phyloP scores from a whole-genome alignment of 2,329 filamentous ascomycete species.

The Cladosporium phlei region DNA sequence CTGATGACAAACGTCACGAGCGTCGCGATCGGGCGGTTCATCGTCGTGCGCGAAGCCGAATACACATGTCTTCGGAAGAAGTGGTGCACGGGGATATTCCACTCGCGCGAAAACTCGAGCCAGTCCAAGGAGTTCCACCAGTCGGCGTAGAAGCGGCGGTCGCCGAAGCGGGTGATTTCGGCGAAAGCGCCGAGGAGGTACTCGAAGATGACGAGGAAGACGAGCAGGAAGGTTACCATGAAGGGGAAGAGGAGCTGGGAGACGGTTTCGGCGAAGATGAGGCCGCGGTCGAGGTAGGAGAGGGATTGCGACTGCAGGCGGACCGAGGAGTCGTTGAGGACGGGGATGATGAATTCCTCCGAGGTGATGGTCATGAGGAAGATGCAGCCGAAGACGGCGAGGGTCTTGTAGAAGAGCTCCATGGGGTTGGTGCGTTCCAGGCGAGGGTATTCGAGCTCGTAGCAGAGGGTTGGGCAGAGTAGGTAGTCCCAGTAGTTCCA shows the following conservation, averaged over 20 bases:
- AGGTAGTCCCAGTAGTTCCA: conserved; percentile 81
- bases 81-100: conserved; percentile 96
- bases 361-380: conserved; percentile 87
- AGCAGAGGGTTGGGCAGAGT: conserved; percentile 91
- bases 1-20: conserved; percentile 88
- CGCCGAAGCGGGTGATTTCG: conserved; percentile 78
- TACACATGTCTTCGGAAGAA: conserved; percentile 96
- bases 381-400: conserved; percentile 92
- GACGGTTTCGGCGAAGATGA: conserved; percentile 85
- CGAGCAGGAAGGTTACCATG: conserved; percentile 90
- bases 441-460: conserved; percentile 93
- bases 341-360: conserved; percentile 92
- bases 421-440: conserved; percentile 69
- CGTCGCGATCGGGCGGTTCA: conserved; percentile 74
- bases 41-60: conserved; percentile 64
- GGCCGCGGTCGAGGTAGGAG: conserved; percentile 57
- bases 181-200: conserved; percentile 92
- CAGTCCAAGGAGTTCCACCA: conserved; percentile 75
- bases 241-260: conserved; percentile 92
- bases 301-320: conserved; percentile 47
- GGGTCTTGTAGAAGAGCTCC: conserved; percentile 75
- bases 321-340: conserved; percentile 67
- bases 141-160: conserved; percentile 84
- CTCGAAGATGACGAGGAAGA: conserved; percentile 98
- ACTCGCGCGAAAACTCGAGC: conserved; percentile 93